Base-by-base conservation (phyloP, 169 alveolate species). In the Cryptosporidium canis region DNA sequence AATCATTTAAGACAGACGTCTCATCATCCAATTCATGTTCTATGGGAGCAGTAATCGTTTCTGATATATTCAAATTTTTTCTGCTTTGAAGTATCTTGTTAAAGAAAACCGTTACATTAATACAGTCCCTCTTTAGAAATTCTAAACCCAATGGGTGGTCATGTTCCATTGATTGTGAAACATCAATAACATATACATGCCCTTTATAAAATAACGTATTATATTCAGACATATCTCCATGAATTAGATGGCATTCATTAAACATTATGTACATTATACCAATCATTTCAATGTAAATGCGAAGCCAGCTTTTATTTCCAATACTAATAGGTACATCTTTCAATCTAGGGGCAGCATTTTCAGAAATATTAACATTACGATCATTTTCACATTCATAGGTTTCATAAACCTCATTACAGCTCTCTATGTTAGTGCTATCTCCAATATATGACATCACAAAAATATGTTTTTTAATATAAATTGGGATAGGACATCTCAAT, bases 181-280 rank as follows among this genome's bases (percentile, higher is more conserved):
- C 99, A 93, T 99, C 99, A 37, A 99, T 98, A 53, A 98, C 97
- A 83, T 94, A 95, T 2, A 96, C 94, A 16, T 91, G 93, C 55
- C 94, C 95, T 27, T 94, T 92, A 55, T 84, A 83, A 66, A 91
- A 92, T 24, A 98, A 95, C 91, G 98, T 82, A 92, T 99, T 98
- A 93, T 97, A 99, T 90, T 98, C 99, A 45, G 99, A 95, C 83
- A 98, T 95, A 92, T 99, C 99, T 12, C 99, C 99, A 91, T 99
- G 99, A 4, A 99, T 98, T 66, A 98, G 93, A 68, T 95, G 95
- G 90, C 99, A 97, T 56, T 93, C 96, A 77, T 96, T 95, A 85
- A 93, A 97, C 93, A 98, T 82, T 35, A 85, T 94, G 77, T 98
- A 92, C 98, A 98, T 94, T 21, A 95, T 94, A 61, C 96, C 91